phyloP scores from a whole-genome alignment of 768 basidiomycete genomes.

The Naganishia randhawae region DNA sequence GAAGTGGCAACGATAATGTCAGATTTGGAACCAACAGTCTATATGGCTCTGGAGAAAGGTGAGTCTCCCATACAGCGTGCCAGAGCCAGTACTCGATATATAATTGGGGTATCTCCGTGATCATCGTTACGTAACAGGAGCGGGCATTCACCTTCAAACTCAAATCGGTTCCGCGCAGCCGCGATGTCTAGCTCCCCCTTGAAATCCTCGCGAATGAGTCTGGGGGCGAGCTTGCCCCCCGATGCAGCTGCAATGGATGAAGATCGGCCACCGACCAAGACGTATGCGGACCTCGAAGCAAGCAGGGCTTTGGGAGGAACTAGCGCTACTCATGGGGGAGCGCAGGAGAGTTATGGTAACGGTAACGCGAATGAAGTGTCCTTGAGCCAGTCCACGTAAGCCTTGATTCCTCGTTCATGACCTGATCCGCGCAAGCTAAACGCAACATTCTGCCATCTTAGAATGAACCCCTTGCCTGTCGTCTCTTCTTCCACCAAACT shows the following conservation, averaged over 20 bases:
- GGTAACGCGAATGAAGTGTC: background rate
- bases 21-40: conserved; percentile 27
- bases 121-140: background rate
- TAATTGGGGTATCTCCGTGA: background rate
- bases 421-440: background rate
- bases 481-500: conserved; percentile 11
- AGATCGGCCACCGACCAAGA: conserved; percentile 26
- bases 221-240: conserved; percentile 4
- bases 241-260: conserved; percentile 23
- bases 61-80: background rate
- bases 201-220: conserved; percentile 19
- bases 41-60: conserved; percentile 25
- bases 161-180: conserved; percentile 10
- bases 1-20: conserved; percentile 18
- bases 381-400: conserved; percentile 3
- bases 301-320: conserved; percentile 18
- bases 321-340: background rate
- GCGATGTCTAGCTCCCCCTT: conserved; percentile 1
- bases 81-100: background rate
- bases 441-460: background rate
- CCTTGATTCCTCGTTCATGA: background rate
- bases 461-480: conserved; percentile 1
- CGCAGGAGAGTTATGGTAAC: background rate
- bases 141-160: background rate
- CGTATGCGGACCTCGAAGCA: conserved; percentile 25